A percentile compares a stretch with the other conserved stretches of the same genome.
Conservation (phyloP, 2,329 filamentous ascomycete species). For the Lasiodiplodia hormozganensis region DNA sequence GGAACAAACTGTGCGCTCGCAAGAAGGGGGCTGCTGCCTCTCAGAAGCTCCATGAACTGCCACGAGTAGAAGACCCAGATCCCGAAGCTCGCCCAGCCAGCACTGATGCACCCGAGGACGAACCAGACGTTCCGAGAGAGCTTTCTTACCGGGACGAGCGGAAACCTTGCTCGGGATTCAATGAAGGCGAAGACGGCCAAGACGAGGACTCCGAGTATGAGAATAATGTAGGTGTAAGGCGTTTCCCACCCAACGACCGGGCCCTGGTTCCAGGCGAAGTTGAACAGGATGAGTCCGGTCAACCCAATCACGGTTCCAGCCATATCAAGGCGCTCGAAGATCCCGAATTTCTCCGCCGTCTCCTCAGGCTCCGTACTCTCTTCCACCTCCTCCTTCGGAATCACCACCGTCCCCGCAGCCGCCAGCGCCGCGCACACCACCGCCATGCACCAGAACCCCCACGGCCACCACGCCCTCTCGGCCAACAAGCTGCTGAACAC, state of each 20-base stretch:
- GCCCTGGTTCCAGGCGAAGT: constrained; percentile 72
- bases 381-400: constrained; percentile 42
- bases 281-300: constrained; percentile 66
- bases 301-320: constrained; percentile 58
- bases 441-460: constrained; percentile 55
- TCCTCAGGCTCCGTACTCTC: background rate
- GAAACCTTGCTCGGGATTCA: constrained; percentile 54
- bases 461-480: constrained; percentile 59
- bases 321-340: constrained; percentile 48
- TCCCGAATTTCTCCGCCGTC: constrained; percentile 31
- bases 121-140: constrained; percentile 59
- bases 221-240: constrained; percentile 61
- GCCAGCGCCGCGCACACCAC: too few species aligned
- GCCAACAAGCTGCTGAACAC: constrained; percentile 51
- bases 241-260: constrained; percentile 65
- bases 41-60: constrained; percentile 38
- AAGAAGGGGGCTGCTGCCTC: constrained; percentile 37
- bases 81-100: constrained; percentile 45
- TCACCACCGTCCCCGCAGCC: constrained; percentile 44
- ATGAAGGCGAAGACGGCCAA: constrained; percentile 62
- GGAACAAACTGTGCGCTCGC: constrained; percentile 38
- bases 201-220: constrained; percentile 65
- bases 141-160: constrained; percentile 64
- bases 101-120: constrained; percentile 62
- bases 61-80: constrained; percentile 42